Evolutionary conservation across 345 rosid genomes (phyloP).

Genomic region (Chamaenerion angustifolium): DNA sequence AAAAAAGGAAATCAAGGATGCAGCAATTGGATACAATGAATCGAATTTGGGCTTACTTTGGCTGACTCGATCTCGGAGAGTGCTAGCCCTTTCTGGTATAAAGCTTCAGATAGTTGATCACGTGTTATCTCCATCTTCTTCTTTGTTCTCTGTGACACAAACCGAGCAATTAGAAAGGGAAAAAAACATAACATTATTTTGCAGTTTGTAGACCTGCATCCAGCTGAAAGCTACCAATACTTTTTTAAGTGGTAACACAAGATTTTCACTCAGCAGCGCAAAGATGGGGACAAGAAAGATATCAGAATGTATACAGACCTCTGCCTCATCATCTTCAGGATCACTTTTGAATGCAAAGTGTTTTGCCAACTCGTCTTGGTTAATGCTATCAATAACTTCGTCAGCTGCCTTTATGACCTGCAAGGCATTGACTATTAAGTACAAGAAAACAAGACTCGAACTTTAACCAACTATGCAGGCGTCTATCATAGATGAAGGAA

Average conservation of each 20-base stretch:
- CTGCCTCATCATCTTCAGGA: constrained; percentile 85
- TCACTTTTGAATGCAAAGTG: constrained; percentile 56
- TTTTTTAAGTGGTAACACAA: too few species aligned
- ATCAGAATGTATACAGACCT: constrained; percentile 27
- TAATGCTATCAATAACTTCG: constrained; percentile 62
- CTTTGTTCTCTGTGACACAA: constrained; percentile 31
- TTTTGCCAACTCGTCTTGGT: constrained; percentile 63
- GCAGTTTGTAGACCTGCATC: too few species aligned
- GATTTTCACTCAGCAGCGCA: too few species aligned
- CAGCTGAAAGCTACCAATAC: too few species aligned
- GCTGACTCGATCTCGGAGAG: constrained; percentile 39
- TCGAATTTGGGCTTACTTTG: constrained; percentile 2
- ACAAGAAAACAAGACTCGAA: not conserved
- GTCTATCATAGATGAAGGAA: too few species aligned
- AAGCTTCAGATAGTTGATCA: constrained; percentile 74
- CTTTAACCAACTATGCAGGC: not conserved
- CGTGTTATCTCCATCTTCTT: constrained; percentile 74
- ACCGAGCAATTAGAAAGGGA: not conserved
- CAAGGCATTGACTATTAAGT: constrained; percentile 5
- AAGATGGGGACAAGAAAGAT: not conserved
- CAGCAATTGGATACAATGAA: too few species aligned
- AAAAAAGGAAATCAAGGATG: too few species aligned
- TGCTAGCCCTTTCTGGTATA: constrained; percentile 83
- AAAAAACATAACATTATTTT: too few species aligned
- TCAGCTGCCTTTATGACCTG: constrained; percentile 75